Percentiles rank a stretch among this genome's conserved stretches.
Conservation (phyloP, 192 early-diverging fungal species). For the Pilaira anomala region DNA sequence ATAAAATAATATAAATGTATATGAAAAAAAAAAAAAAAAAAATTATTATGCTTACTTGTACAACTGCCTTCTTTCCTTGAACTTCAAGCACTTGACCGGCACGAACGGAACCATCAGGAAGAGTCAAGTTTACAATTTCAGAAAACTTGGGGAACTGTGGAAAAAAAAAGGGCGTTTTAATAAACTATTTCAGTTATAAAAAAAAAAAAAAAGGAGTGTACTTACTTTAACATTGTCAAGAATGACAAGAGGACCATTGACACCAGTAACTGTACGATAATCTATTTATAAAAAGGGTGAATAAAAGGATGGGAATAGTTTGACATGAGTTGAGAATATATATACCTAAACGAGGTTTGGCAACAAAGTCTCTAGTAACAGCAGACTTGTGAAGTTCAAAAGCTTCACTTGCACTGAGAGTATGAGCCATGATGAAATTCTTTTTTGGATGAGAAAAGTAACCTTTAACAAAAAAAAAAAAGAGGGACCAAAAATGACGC, state of each 20-base stretch:
- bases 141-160: conserved; percentile 89
- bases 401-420: conserved; percentile 54
- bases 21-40: too few species aligned
- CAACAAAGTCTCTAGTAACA: conserved; percentile 80
- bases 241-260: conserved; percentile 98
- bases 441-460: too few species aligned
- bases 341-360: conserved; percentile 85
- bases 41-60: conserved; percentile 65
- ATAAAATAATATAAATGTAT: too few species aligned
- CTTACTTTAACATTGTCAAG: conserved; percentile 95
- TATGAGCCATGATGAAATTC: conserved; percentile 6
- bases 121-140: conserved; percentile 95
- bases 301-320: background rate
- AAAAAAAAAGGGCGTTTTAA: too few species aligned
- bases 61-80: conserved; percentile 91
- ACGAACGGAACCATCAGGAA: conserved; percentile 94
- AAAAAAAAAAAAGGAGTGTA: background rate
- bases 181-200: too few species aligned
- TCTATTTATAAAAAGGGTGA: conserved; percentile 71
- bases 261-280: conserved; percentile 95
- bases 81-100: conserved; percentile 97
- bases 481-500: too few species aligned
- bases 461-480: too few species aligned
- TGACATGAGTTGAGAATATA: background rate
- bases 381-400: conserved; percentile 82